Conservation (phyloP, 768 basidiomycete genomes). For the Amanita inopinata region DNA sequence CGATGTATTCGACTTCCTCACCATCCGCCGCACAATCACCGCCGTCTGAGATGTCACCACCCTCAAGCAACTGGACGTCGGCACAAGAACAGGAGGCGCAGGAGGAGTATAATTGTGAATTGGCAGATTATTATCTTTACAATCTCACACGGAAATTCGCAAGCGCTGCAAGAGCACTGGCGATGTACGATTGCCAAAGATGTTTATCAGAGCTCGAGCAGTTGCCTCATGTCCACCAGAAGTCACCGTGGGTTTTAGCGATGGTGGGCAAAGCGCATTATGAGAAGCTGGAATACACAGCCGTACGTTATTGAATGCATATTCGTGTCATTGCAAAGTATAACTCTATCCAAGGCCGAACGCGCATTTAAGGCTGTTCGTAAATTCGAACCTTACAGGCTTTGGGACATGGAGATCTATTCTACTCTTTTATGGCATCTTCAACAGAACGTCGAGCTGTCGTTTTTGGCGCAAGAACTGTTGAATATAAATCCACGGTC, state of each 20-base stretch:
- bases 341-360: conserved; percentile 53
- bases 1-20: conserved; percentile 52
- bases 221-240: conserved; percentile 65
- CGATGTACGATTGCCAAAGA: conserved; percentile 64
- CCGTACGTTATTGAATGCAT: conserved; percentile 44
- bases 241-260: conserved; percentile 68
- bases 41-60: conserved; percentile 53
- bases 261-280: conserved; percentile 85
- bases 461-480: conserved; percentile 88
- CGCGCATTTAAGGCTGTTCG: conserved; percentile 80
- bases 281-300: conserved; percentile 80
- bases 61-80: conserved; percentile 52
- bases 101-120: conserved; percentile 58
- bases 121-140: conserved; percentile 80
- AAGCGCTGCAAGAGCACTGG: conserved; percentile 62
- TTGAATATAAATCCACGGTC: conserved; percentile 76
- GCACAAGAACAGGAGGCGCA: conserved; percentile 64
- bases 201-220: conserved; percentile 71
- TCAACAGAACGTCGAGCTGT: conserved; percentile 73
- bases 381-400: conserved; percentile 78
- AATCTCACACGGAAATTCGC: conserved; percentile 77
- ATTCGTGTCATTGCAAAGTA: conserved; percentile 12
- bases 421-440: conserved; percentile 96
- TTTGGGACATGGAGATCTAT: conserved; percentile 93
- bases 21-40: conserved; percentile 51